These are phyloP conservation scores for Cochlearia excelsa DNA, from an alignment of 345 rosid species.

Conservation along the genomic window DNA sequence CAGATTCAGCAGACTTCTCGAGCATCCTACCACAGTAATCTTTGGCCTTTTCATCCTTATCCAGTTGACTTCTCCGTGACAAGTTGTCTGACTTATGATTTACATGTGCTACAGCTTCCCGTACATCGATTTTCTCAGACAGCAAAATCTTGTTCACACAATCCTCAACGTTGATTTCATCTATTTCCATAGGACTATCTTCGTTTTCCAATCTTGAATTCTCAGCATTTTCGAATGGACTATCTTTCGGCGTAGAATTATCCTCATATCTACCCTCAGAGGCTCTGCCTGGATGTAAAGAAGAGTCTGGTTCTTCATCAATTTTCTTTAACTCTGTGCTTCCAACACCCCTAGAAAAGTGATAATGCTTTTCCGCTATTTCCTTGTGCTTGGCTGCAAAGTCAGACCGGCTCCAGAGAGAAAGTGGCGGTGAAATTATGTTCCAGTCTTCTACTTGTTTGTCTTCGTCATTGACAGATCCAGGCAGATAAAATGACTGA, in stretches of 20 bases:
- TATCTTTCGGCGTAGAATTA: conserved; percentile 25
- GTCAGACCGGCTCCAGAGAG: conserved; percentile 86
- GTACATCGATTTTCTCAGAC: conserved; percentile 32
- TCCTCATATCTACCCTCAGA: conserved; percentile 7
- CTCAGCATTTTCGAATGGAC: conserved; percentile 4
- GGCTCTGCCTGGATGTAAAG: conserved; percentile 31
- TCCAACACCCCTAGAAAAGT: conserved; percentile 34
- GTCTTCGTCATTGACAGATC: conserved; percentile 64
- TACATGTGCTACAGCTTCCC: conserved; percentile 25
- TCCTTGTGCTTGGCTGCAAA: conserved; percentile 54
- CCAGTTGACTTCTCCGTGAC: conserved; percentile 22
- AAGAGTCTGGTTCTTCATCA: conserved; percentile 21
- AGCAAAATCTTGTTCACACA: conserved; percentile 30
- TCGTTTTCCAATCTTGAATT: conserved; percentile 17
- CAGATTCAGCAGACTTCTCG: conserved; percentile 27
- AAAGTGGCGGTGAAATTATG: conserved; percentile 56
- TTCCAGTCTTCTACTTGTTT: conserved; percentile 83
- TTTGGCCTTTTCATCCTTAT: conserved; percentile 27
- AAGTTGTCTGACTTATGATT: conserved; percentile 36
- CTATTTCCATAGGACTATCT: conserved; percentile 31
- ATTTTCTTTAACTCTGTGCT: conserved; percentile 20
- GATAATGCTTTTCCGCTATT: conserved; percentile 60
- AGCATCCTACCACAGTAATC: conserved; percentile 28
- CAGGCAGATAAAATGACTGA: conserved; percentile 95
- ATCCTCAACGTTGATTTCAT: conserved; percentile 33